Conservation (phyloP, 2,329 filamentous ascomycete species). For the Cytospora leucostoma region DNA sequence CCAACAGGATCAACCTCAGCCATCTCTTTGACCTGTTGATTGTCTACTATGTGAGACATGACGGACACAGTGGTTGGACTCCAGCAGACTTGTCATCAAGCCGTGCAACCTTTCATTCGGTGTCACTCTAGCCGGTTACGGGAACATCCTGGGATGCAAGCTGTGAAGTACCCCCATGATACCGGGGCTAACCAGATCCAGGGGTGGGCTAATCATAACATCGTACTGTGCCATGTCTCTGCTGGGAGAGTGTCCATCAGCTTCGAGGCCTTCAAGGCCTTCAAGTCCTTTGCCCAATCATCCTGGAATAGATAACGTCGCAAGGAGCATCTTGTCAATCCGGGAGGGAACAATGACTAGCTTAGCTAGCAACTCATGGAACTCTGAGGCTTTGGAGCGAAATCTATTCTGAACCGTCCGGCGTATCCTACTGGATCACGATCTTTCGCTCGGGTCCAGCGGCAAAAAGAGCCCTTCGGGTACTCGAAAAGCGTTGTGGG, state of each 20-base stretch:
- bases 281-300: neutral
- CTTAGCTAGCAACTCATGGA: neutral
- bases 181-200: conserved; percentile 10
- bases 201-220: conserved; percentile 5
- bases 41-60: neutral
- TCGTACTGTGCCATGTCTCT: neutral
- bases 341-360: neutral
- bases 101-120: conserved; percentile 15
- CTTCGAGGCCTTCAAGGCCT: neutral
- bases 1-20: neutral
- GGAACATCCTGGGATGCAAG: conserved; percentile 14
- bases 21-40: neutral
- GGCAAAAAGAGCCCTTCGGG: neutral
- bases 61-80: conserved; percentile 4
- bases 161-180: conserved; percentile 3
- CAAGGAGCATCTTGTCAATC: neutral
- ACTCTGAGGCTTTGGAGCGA: neutral
- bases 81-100: conserved; percentile 16
- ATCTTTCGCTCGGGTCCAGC: neutral
- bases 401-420: neutral
- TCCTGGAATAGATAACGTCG: neutral
- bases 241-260: neutral
- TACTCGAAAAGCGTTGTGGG: neutral
- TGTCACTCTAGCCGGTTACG: conserved; percentile 2
- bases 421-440: neutral